Evolutionary conservation across 2,329 filamentous ascomycete genomes (phyloP).

Genomic region (Trichoderma koningii): DNA sequence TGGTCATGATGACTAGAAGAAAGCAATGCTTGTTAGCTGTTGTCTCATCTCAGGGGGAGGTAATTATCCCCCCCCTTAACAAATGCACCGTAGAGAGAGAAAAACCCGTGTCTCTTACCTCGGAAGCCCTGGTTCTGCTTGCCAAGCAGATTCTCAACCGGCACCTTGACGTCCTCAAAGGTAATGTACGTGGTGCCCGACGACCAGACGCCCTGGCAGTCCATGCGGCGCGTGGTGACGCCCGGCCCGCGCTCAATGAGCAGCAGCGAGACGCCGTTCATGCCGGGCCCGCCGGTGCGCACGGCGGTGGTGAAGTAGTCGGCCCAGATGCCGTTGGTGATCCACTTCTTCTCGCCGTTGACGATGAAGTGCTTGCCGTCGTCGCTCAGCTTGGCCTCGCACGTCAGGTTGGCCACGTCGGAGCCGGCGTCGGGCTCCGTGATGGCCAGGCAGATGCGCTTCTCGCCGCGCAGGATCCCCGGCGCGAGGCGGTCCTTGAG

Average conservation of each 20-base stretch:
- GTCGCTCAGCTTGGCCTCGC: conserved; percentile 90
- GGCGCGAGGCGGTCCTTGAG: conserved; percentile 87
- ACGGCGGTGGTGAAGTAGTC: conserved; percentile 99
- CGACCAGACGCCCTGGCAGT: conserved; percentile 97
- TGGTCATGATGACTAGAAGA: conserved; percentile 88
- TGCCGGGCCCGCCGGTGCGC: conserved; percentile 81
- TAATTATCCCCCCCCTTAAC: too few relatives aligned
- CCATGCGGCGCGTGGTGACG: conserved; percentile 92
- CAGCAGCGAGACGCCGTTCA: conserved; percentile 89
- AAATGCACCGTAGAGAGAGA: background rate
- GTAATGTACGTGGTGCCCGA: conserved; percentile 96
- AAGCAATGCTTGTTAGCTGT: conserved; percentile 19
- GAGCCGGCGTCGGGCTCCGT: conserved; percentile 94
- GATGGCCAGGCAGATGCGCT: conserved; percentile 96
- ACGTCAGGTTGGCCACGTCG: conserved; percentile 93
- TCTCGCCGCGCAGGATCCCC: conserved; percentile 85
- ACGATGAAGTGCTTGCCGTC: conserved; percentile 99
- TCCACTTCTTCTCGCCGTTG: conserved; percentile 99
- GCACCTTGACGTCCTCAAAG: conserved; percentile 98
- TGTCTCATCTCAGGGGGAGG: too few relatives aligned
- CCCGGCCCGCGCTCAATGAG: conserved; percentile 90
- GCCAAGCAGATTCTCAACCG: conserved; percentile 96
- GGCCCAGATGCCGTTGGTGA: conserved; percentile 94
- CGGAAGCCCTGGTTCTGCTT: conserved; percentile 99
- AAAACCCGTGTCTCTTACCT: conserved; percentile 46